Evolutionary conservation across 1,284 basidiomycete species (phyloP), one percentile per base, ranked within the genome.

Genomic region (Schizopora paradoxa): DNA sequence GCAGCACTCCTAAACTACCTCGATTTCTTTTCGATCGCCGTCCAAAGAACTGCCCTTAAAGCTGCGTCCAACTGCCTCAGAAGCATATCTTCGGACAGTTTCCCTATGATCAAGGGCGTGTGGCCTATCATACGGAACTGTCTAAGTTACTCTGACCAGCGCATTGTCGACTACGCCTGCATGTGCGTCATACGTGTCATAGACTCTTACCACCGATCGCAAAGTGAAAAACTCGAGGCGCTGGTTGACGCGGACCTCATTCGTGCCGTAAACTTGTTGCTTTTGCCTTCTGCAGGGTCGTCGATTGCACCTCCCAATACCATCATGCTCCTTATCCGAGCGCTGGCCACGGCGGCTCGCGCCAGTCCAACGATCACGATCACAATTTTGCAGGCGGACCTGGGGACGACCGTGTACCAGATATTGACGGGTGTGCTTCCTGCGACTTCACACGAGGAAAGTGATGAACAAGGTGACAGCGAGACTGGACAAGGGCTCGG

Each of bases 11-110:
- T 97, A 56, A 91, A 90, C 61, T 96, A 87, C 66, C 82, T 97
- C 53, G 93, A 96, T 61, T 97, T 97, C 70, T 96, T 97, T 68
- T 93, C 91, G 8, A 96, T 93, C 54, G 90, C 92, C 37, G 92
- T 96, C 6, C 94, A 97, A 63, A 79, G 94, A 44, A 96, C 91
- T 0, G 94, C 94, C 14, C 73, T 97, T n/a, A 92, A 94, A 55
- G 92, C 93, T 14, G 92, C 92, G 4, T 86, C 93, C 25, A 96
- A 96, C 58, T 97, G 94, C 58, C 96, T 93, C 63, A 82, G 91
- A 42, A 91, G 91, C 60, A 77, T 95, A 41, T 85, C 90, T 5
- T 63, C 82, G 34, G 93, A 96, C 49, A 82, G 89, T 60, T 93
- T 92, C 64, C 62, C 77, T 31, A 91, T 91, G 82, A 84, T 96